Evolutionary conservation across 768 basidiomycete genomes (phyloP).

Genomic region (Hortiboletus campestris): DNA sequence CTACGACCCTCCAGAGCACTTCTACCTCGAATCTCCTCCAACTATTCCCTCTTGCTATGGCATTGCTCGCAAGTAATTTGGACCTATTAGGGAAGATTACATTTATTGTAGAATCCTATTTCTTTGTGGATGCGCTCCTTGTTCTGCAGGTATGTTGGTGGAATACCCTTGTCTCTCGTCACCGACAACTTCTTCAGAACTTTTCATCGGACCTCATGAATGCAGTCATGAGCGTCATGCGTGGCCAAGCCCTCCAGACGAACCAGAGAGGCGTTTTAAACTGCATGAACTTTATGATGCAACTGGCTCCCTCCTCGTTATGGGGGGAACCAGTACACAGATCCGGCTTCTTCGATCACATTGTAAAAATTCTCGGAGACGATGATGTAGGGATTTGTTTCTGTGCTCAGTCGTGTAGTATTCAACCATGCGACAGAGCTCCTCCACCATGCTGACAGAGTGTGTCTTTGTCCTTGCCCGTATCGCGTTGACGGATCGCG

Average conservation of each 20-base stretch:
- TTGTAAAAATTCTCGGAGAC: slow-evolving; percentile 59
- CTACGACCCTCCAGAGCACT: slow-evolving; percentile 48
- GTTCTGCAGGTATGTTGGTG: slow-evolving; percentile 59
- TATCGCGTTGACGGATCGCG: slow-evolving; percentile 62
- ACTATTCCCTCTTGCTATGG: slow-evolving; percentile 61
- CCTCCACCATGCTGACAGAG: slow-evolving; percentile 52
- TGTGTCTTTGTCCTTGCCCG: slow-evolving; percentile 74
- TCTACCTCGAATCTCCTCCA: slow-evolving; percentile 55
- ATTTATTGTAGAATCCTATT: slow-evolving; percentile 71
- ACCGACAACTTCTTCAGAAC: slow-evolving; percentile 37
- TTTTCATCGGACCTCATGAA: slow-evolving; percentile 56
- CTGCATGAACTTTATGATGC: slow-evolving; percentile 57
- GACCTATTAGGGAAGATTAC: slow-evolving; percentile 72
- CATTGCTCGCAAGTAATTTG: slow-evolving; percentile 63
- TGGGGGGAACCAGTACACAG: slow-evolving; percentile 77
- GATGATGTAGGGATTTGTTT: slow-evolving; percentile 54
- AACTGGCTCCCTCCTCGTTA: slow-evolving; percentile 55
- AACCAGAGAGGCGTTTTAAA: slow-evolving; percentile 68
- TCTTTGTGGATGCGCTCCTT: slow-evolving; percentile 62
- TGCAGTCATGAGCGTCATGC: slow-evolving; percentile 52
- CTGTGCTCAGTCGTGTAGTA: not conserved
- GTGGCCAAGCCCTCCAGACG: slow-evolving; percentile 43
- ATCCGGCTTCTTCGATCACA: slow-evolving; percentile 67
- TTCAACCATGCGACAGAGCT: slow-evolving; percentile 24
- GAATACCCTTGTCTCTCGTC: not conserved